Evolutionary conservation across 306 rosid species (phyloP), one percentile per base, ranked within the genome.

Genomic region (Gynostemma pentaphyllum): DNA sequence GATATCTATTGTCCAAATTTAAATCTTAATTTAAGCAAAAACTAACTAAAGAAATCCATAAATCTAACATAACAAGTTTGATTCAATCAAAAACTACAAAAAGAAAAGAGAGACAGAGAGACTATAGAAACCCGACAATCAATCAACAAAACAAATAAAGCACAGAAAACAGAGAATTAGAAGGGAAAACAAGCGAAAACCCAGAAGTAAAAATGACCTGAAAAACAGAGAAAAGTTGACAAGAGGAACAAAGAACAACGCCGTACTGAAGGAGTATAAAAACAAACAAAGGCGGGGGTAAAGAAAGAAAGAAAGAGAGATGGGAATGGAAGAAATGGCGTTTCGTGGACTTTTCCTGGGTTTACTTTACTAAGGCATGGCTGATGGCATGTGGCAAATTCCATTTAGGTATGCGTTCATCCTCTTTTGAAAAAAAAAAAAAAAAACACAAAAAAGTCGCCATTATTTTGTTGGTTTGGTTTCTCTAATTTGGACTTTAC

Each of bases 191-290:
- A 45, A 6, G 7, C 42, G 45, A 66, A 57, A 27, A 65, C 46
- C 74, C 75, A 68, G 69, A 52, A 70, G 65, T 28, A 51, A 68
- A 77, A 65, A 77, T 50, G 49, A 83, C 81, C 90, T 78, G 13
- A 22, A 47, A 60, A 36, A 7, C 18, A 12, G 3, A 5, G 47
- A 9, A 23, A 36, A 23, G 50, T n/a, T 8, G 41, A n/a, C n/a
- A n/a, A n/a, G n/a, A 52, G 59, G 27, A 2, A 28, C 13, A 53
- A 8, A 11, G 18, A 12, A 19, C 3, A 18, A 15, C 45, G 4
- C 29, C 27, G 27, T 4, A 27, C 39, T 3, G 19, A 63, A 7
- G 52, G 9, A 29, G 11, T 21, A 27, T 41, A 8, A 62, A 28
- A 45, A 34, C 7, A 30, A n/a, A n/a, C n/a, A 63, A 39, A 39